Base-by-base conservation (phyloP, 192 early-diverging fungal species). In the Coemansia sp. region DNA sequence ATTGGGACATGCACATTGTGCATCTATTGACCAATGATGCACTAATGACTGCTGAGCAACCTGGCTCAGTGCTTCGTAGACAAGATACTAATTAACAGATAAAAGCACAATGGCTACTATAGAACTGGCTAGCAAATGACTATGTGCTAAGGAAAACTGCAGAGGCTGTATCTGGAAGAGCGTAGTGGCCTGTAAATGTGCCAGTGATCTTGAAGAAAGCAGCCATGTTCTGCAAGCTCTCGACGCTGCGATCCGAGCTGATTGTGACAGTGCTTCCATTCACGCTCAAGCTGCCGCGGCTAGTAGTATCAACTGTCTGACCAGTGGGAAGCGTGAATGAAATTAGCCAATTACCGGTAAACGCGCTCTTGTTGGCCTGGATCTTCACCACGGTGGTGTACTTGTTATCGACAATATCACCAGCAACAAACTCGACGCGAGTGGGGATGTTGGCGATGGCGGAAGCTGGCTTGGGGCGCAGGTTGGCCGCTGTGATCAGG, bases 351-450 rank as follows among this genome's bases (percentile, higher is more conserved):
- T 83, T 61, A 10, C 76, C 81, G 2, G 65, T 67, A 63, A 79
- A 79, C 9, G 76, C 66, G 14, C 60, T 66, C 36, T 72, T 66
- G 35, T 79, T 45, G 14, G 81, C 64, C 45, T 72, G 76, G 31
- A 83, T 67, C 58, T 83, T 83, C 24, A 83, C 64, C 14, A 83
- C 76, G 14, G 73, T 67, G 9, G 69, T 40, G 53, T 72, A 83
- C 40, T 65, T 71, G 48, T 73, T 71, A 37, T 66, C 69, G 18
- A 60, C 36, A 60, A 76, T 59, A n/a, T 69, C 67, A 20, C 72
- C 69, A 18, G 66, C 76, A 9, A 72, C 63, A 68, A 83, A 74
- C 40, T 75, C 73, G 9, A 79, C 70, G 14, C 73, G 73, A 14
- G 74, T 66, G n/a, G 82, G 65, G n/a, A 64, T 23, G n/a, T 64